A percentile compares a stretch with the other conserved stretches of the same genome.
phyloP scores from a whole-genome alignment of 345 rosid genomes.

The Syzygium oleosum region DNA sequence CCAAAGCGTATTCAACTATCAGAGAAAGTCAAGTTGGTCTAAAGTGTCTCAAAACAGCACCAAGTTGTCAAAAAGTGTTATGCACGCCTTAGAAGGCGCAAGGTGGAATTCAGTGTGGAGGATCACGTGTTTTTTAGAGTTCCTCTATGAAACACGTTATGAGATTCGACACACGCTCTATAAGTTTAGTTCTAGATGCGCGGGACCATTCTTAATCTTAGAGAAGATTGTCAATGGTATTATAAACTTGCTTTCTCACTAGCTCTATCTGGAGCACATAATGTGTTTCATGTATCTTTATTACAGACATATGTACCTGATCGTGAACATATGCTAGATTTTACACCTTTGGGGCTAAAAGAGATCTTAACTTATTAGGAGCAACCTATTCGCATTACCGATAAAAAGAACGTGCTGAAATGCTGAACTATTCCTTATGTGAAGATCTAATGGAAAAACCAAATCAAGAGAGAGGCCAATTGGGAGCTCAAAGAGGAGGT shows the following conservation, averaged over 20 bases:
- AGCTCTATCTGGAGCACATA: neutral
- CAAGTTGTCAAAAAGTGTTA: neutral
- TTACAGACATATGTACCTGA: no score
- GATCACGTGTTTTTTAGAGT: neutral
- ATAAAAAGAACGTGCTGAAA: neutral
- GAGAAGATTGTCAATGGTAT: no score
- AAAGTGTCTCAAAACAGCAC: neutral
- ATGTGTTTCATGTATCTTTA: no score
- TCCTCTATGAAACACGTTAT: neutral
- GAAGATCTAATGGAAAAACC: neutral
- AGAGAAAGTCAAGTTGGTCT: neutral
- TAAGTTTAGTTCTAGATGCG: no score
- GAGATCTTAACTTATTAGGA: neutral
- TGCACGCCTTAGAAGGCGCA: neutral
- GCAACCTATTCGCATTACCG: neutral
- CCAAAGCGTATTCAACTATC: neutral
- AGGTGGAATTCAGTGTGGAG: neutral
- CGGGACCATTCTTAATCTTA: no score
- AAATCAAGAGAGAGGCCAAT: neutral
- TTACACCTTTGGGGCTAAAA: no score
- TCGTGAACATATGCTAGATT: no score
- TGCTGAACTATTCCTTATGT: neutral
- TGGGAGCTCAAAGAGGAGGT: neutral
- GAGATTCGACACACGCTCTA: neutral
- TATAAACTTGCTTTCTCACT: neutral